These are phyloP conservation scores for Alternaria hordeiaustralica DNA, from an alignment of 2,329 filamentous ascomycete genomes.

Conservation along the genomic window DNA sequence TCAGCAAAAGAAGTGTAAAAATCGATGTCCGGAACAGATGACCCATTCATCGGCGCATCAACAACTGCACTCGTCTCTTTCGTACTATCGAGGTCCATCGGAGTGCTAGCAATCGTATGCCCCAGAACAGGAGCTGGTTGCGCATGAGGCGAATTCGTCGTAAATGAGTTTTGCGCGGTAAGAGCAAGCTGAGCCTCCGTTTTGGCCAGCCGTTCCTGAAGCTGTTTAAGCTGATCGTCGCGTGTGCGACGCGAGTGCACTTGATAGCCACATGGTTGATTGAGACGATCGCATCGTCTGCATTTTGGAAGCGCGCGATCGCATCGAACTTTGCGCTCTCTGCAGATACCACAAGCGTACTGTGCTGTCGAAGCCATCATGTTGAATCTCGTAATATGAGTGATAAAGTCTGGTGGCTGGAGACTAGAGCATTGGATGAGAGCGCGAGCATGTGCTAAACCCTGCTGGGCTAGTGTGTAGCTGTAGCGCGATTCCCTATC, in stretches of 20 bases:
- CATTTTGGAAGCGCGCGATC: neutral
- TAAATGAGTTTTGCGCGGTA: accelerated
- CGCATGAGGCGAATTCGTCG: neutral
- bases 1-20: neutral
- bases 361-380: neutral
- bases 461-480: neutral
- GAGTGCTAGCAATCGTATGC: neutral
- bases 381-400: neutral
- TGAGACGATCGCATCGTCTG: neutral
- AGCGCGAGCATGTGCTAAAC: accelerated
- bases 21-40: neutral
- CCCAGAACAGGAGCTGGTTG: neutral
- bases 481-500: accelerated
- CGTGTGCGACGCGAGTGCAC: neutral
- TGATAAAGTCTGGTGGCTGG: neutral
- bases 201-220: neutral
- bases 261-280: neutral
- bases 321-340: neutral
- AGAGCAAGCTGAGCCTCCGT: neutral
- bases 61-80: neutral
- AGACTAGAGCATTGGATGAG: neutral
- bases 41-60: neutral
- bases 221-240: neutral
- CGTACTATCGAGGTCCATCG: neutral
- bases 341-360: neutral